Evolutionary conservation across 2,329 filamentous ascomycete genomes (phyloP), one percentile per base, ranked within the genome.

Genomic region (Berkeleyomyces rouxiae): DNA sequence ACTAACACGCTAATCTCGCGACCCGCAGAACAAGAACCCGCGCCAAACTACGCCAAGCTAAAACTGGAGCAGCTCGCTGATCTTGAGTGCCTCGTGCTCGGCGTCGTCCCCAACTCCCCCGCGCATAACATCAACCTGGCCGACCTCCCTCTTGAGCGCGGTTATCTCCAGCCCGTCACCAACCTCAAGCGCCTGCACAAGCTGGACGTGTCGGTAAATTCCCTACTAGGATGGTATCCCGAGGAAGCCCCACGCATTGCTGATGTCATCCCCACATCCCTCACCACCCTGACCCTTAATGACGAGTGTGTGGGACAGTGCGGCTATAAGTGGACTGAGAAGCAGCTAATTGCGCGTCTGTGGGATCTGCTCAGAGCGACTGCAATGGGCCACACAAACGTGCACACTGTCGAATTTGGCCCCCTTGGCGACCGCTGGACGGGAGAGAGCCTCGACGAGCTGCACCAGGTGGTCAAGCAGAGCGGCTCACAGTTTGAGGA

Each of bases 101-200:
- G 44, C 53, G 46, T 64, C 13, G 42, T 61, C 42, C 40, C 51
- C 1, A 61, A 61, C 53, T 61, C 63, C 23, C 39, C n/a, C 43
- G 37, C 40, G 16, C 51, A 61, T 11, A 42, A 59, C 42, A 23
- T 33, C 40, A 13, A 55, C n/a, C 4, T 13, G 16, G 6, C 59
- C 13, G 44, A 63, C n/a, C 44, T 60, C 33, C 36, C 39, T 7
- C 61, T 46, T 10, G 46, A 44, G 33, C 63, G 60, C 23, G 59
- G 59, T 16, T 39, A 60, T 39, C 51, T 61, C 51, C 59, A 61
- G 43, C 59, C 63, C 43, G 59, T 64, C 36, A 59, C 51, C 42
- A 58, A 61, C 37, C 63, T 64, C 3, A 61, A 53, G n/a, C 37
- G 58, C 31, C 59, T 64, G n/a, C 63, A 64, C 49, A 64, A 58